These are phyloP conservation scores for Fusarium brevicatenulatum DNA, from an alignment of 2,329 filamentous ascomycete species.

Conservation along the genomic window DNA sequence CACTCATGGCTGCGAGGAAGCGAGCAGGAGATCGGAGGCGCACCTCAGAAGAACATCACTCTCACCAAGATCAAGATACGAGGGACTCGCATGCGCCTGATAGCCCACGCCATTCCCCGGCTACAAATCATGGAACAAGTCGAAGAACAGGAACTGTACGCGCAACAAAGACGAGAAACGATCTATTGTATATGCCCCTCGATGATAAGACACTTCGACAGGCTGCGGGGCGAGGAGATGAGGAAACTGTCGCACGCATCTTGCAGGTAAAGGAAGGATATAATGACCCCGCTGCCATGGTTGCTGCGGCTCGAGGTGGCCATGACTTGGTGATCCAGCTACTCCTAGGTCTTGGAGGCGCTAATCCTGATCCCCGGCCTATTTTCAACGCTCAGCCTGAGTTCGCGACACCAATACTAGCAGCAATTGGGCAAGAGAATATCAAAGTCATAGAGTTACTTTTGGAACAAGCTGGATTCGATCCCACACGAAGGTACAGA, in stretches of 20 bases:
- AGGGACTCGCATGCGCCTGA: constrained; percentile 66
- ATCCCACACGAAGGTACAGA: constrained; percentile 81
- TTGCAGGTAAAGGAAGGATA: constrained; percentile 69
- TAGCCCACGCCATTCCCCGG: constrained; percentile 68
- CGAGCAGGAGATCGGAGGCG: constrained; percentile 63
- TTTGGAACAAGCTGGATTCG: constrained; percentile 79
- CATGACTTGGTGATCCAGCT: constrained; percentile 89
- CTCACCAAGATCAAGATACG: constrained; percentile 58
- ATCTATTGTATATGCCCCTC: constrained; percentile 70
- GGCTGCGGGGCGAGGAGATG: constrained; percentile 69
- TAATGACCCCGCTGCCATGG: constrained; percentile 85
- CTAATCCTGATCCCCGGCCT: constrained; percentile 75
- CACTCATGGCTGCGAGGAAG: constrained; percentile 69
- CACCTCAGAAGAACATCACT: constrained; percentile 68
- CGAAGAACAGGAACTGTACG: constrained; percentile 66
- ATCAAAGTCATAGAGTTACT: constrained; percentile 85
- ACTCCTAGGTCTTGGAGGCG: constrained; percentile 73
- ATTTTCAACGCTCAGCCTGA: constrained; percentile 70
- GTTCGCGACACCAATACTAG: constrained; percentile 90
- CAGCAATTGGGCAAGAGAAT: constrained; percentile 90
- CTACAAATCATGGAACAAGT: constrained; percentile 53
- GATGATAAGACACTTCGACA: constrained; percentile 69
- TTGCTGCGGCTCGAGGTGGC: constrained; percentile 90
- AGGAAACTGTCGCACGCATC: constrained; percentile 69
- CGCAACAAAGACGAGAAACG: constrained; percentile 72